Conservation (phyloP, 1,284 basidiomycete genomes). For the Irpex rosettiformis region DNA sequence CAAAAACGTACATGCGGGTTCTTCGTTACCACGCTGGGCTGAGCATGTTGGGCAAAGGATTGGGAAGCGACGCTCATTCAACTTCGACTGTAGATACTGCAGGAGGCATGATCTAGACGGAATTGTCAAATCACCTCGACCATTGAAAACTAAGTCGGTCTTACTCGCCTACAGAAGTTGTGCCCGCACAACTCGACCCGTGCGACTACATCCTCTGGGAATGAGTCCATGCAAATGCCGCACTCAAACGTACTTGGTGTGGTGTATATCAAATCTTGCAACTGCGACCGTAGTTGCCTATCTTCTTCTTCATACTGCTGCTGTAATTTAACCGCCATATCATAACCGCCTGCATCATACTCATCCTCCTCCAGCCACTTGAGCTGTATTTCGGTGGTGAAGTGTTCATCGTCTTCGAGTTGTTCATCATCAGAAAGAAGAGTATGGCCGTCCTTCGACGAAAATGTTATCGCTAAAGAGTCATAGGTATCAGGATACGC, state of each 20-base stretch:
- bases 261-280: constrained; percentile 28
- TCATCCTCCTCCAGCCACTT: constrained; percentile 10
- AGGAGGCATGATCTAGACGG: constrained; percentile 42
- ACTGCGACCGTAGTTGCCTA: constrained; percentile 33
- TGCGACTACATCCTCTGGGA: constrained; percentile 43
- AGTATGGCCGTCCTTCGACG: constrained; percentile 12
- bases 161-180: constrained; percentile 41
- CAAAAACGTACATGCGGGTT: constrained; percentile 36
- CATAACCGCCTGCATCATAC: background rate
- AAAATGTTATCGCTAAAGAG: too few species aligned
- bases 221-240: constrained; percentile 53
- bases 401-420: constrained; percentile 18
- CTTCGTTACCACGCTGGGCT: constrained; percentile 21
- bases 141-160: background rate
- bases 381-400: constrained; percentile 26
- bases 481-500: too few species aligned
- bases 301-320: constrained; percentile 45
- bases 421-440: constrained; percentile 7
- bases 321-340: constrained; percentile 31
- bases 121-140: background rate
- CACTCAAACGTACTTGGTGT: constrained; percentile 45
- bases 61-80: constrained; percentile 54
- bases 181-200: constrained; percentile 48
- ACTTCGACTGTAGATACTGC: constrained; percentile 40
- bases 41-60: constrained; percentile 58